Conservation (phyloP, 2,329 filamentous ascomycete species). For the Talaromyces atroroseus region DNA sequence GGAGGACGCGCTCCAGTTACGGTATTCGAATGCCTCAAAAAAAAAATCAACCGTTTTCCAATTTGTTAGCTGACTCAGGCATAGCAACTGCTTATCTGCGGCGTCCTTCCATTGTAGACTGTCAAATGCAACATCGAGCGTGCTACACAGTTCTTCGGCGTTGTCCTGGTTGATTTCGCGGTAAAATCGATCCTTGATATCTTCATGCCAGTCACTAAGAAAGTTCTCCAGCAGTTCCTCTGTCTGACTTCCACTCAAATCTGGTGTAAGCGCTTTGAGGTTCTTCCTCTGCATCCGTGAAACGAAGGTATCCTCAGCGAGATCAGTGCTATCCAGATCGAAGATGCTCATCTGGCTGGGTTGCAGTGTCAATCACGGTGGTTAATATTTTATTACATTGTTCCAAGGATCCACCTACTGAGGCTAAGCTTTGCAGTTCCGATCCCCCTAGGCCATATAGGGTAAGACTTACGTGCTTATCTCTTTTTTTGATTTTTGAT, state of each 20-base stretch:
- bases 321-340: not conserved
- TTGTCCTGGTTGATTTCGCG: not conserved
- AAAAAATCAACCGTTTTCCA: not conserved
- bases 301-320: constrained; percentile 1
- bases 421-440: no score
- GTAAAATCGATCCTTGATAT: not conserved
- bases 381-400: no score
- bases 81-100: not conserved
- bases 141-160: not conserved
- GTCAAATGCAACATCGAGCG: not conserved
- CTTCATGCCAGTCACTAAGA: not conserved
- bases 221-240: not conserved
- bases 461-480: no score
- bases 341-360: no score
- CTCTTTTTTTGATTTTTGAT: no score
- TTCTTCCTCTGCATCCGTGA: not conserved
- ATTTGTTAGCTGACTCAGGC: not conserved
- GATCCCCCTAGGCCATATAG: no score
- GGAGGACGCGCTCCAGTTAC: not conserved
- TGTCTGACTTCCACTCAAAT: not conserved
- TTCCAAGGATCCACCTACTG: no score
- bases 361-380: no score
- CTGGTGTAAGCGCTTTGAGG: not conserved
- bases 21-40: not conserved
- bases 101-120: not conserved